Percentiles rank a stretch among this genome's conserved stretches.
Evolutionary conservation across 495 filamentous ascomycete genomes (phyloP).

Genomic region (Xylaria longipes): DNA sequence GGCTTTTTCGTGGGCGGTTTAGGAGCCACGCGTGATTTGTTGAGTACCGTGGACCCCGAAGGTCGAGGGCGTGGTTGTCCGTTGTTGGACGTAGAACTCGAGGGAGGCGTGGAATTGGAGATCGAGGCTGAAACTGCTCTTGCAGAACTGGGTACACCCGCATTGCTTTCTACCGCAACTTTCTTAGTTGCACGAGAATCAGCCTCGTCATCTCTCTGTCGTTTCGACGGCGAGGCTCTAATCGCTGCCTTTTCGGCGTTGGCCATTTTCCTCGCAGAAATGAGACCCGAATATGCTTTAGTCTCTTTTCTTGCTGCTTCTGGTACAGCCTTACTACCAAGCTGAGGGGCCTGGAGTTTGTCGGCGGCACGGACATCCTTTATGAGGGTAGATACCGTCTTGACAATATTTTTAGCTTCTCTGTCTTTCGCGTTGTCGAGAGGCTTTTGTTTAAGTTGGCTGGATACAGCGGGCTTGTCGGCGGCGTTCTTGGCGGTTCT

Average conservation of each 20-base stretch:
- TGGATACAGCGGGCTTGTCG: constrained; percentile 7
- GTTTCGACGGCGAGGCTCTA: constrained; percentile 33
- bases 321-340: not conserved
- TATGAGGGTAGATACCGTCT: not conserved
- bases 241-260: constrained; percentile 32
- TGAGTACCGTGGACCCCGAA: constrained; percentile 41
- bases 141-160: constrained; percentile 25
- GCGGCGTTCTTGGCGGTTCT: constrained; percentile 25
- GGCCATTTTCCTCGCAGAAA: constrained; percentile 37
- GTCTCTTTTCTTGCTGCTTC: constrained; percentile 29
- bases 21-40: constrained; percentile 32
- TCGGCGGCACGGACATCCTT: constrained; percentile 27
- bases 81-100: constrained; percentile 27
- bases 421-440: constrained; percentile 13
- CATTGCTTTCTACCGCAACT: constrained; percentile 39
- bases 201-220: constrained; percentile 48
- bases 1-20: constrained; percentile 46
- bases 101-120: constrained; percentile 24
- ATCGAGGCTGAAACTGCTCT: constrained; percentile 26
- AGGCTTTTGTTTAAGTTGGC: constrained; percentile 17
- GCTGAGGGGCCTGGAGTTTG: constrained; percentile 15
- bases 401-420: constrained; percentile 1
- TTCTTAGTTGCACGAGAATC: constrained; percentile 50
- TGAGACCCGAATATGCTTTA: constrained; percentile 34
- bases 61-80: constrained; percentile 31